phyloP scores from a whole-genome alignment of 352 stramenopile species.

The Pythium insidiosum region DNA sequence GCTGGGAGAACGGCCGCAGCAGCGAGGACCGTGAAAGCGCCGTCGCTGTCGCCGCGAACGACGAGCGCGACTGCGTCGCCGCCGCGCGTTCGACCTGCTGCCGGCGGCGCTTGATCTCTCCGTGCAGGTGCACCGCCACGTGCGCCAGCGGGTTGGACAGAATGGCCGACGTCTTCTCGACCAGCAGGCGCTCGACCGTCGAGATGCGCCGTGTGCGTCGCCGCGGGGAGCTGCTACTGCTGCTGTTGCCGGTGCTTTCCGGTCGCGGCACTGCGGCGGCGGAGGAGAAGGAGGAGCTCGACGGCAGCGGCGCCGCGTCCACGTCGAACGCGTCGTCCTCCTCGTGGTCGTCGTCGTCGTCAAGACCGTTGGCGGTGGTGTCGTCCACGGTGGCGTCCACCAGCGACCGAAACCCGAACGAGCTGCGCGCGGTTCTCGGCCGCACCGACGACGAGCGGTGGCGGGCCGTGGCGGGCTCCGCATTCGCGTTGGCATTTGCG shows the following conservation, averaged over 20 bases:
- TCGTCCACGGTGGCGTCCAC: slow-evolving; percentile 7
- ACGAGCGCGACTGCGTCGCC: slow-evolving; percentile 1
- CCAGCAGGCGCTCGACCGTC: slow-evolving; percentile 25
- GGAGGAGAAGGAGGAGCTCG: no score
- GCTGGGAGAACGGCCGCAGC: neutral
- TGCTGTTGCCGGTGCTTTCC: neutral
- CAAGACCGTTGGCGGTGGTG: no score
- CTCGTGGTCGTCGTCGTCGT: slow-evolving; percentile 1
- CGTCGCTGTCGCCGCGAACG: neutral
- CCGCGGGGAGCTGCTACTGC: neutral
- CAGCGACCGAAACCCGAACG: slow-evolving; percentile 6
- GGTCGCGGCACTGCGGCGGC: no score
- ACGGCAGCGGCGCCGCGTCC: no score
- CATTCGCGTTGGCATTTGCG: slow-evolving; percentile 1
- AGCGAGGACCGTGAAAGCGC: no score
- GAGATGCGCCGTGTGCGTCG: slow-evolving; percentile 17
- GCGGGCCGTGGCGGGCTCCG: no score
- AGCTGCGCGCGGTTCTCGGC: slow-evolving; percentile 3
- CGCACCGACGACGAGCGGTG: no score
- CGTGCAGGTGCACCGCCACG: slow-evolving; percentile 29
- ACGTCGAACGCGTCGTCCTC: neutral
- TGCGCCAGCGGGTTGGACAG: slow-evolving; percentile 29
- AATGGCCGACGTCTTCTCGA: slow-evolving; percentile 44
- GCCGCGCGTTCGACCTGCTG: slow-evolving; percentile 20
- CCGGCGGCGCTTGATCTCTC: slow-evolving; percentile 31